phyloP scores from a whole-genome alignment of 2,329 filamentous ascomycete species.

The Botrytis tulipae region DNA sequence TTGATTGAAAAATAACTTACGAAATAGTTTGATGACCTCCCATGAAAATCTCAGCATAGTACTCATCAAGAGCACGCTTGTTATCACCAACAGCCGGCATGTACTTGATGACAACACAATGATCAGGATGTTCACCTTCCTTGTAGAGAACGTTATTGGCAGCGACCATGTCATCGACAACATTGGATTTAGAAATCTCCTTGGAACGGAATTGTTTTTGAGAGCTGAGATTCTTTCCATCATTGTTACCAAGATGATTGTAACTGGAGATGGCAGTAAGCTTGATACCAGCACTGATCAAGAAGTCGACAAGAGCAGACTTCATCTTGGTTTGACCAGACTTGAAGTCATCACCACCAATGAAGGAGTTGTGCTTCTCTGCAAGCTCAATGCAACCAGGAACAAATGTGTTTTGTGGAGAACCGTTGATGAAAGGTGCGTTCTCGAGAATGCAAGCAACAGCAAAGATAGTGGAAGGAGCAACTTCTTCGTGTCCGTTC shows the following conservation, averaged over 20 bases:
- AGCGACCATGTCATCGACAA: constrained; percentile 99
- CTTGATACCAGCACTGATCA: constrained; percentile 98
- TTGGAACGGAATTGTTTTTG: constrained; percentile 99
- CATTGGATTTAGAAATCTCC: constrained; percentile 99
- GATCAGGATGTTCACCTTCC: constrained; percentile 90
- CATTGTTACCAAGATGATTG: constrained; percentile 99
- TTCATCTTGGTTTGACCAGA: constrained; percentile 99
- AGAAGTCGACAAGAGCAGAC: constrained; percentile 94
- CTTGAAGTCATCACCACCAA: constrained; percentile 99
- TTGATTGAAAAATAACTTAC: constrained; percentile 44
- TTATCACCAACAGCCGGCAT: constrained; percentile 99
- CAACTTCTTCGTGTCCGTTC: constrained; percentile 82
- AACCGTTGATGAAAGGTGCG: constrained; percentile 96
- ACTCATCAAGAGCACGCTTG: constrained; percentile 98
- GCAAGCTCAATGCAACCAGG: constrained; percentile 88
- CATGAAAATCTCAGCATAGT: constrained; percentile 99
- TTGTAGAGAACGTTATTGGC: constrained; percentile 90
- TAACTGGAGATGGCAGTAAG: constrained; percentile 97
- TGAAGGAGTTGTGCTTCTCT: constrained; percentile 81
- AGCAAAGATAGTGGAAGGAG: constrained; percentile 93
- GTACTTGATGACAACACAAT: constrained; percentile 99
- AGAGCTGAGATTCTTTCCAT: constrained; percentile 97
- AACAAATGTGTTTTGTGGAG: constrained; percentile 98
- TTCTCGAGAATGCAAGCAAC: constrained; percentile 90
- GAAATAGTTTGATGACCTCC: constrained; percentile 97